Conservation (phyloP, 2,329 filamentous ascomycete genomes). For the Rutstroemia sp. region DNA sequence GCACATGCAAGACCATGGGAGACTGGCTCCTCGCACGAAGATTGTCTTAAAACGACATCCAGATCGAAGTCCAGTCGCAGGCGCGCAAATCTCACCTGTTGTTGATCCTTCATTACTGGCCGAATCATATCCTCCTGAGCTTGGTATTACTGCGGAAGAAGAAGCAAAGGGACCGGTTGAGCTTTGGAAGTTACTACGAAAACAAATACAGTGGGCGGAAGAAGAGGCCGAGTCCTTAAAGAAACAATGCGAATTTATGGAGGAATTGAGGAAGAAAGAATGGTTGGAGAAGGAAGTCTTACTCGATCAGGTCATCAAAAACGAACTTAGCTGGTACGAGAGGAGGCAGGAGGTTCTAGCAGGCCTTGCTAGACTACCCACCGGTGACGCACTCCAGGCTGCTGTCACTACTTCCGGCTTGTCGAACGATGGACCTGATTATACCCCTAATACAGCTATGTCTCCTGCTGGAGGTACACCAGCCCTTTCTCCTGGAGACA, state of each 20-base stretch:
- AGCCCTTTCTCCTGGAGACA: constrained; percentile 2
- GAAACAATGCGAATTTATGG: constrained; percentile 57
- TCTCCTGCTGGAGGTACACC: constrained; percentile 4
- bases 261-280: constrained; percentile 60
- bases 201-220: constrained; percentile 66
- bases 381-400: constrained; percentile 16
- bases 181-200: constrained; percentile 53
- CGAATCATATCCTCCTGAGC: constrained; percentile 33
- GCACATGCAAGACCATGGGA: constrained; percentile 45
- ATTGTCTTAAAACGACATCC: constrained; percentile 57
- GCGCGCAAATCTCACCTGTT: constrained; percentile 40
- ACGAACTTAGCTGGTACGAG: constrained; percentile 59
- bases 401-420: not conserved
- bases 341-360: constrained; percentile 48
- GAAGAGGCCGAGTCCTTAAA: constrained; percentile 57
- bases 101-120: constrained; percentile 25
- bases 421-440: not conserved
- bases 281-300: constrained; percentile 77
- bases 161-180: constrained; percentile 54
- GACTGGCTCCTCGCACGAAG: constrained; percentile 44
- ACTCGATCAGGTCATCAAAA: constrained; percentile 62
- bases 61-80: constrained; percentile 33
- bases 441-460: constrained; percentile 12
- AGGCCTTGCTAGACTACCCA: constrained; percentile 31
- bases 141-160: constrained; percentile 59